Evolutionary conservation across 1,284 basidiomycete genomes (phyloP), one percentile per base, ranked within the genome.

Genomic region (Xerocomus nothofagi): DNA sequence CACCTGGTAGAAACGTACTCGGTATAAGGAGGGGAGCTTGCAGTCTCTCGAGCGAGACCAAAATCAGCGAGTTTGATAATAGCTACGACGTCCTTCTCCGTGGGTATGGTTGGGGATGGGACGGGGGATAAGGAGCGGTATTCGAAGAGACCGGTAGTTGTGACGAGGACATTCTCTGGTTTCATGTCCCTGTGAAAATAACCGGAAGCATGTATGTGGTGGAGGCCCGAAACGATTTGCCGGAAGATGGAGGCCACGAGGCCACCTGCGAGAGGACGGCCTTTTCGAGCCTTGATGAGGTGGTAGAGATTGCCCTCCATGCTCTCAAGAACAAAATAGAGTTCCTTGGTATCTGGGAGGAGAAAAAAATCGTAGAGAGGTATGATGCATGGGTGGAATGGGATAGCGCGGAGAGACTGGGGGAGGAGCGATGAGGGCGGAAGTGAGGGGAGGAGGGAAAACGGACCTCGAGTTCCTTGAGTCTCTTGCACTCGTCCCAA

Each of bases 141-240:
- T 71, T 98, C 93, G 58, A 89, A 88, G 43, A 98, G 80, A 21
- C 97, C 97, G 10, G 93, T 98, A 3, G 97, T 99, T n/a, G 97
- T 99, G 62, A 99, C 96, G 48, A 99, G 84, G n/a, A 99, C 84
- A 63, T 99, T 99, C 69, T 99, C 97, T 24, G 97, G 97, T 72
- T 99, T 99, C 93, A 99, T 96, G 71, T 99, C 97, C 47, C 97
- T 91, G 69, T 99, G 97, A 69, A 99, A 99, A 72, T 97, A 99
- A 50, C 96, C 96, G 41, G 88, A 78, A 15, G 77, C 68, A 71
- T 99, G 97, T 56, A 99, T 93, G 69, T 99, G 97, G 63, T 93
- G 78, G 31, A 99, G 80, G 29, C 97, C 97, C 11, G 82, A 75
- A 32, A 94, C 84, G 61, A 95, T 92, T 72, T 99, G 97, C 50